Evolutionary conservation across 2,329 filamentous ascomycete genomes (phyloP), one percentile per base, ranked within the genome.

Genomic region (Fusarium sp.): DNA sequence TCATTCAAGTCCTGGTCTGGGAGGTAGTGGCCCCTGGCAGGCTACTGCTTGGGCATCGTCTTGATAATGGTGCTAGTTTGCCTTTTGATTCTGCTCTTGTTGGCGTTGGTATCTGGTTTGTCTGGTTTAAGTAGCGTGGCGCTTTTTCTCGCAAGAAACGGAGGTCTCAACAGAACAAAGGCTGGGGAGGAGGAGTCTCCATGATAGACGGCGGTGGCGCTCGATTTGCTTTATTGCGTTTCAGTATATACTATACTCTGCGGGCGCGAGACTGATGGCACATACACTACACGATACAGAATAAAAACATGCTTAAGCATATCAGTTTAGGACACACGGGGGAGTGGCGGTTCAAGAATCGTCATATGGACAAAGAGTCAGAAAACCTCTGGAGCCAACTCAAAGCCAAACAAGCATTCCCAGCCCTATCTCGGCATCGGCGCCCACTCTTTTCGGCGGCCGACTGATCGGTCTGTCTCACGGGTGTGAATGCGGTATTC

Each of bases 1-100:
- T 74, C 79, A 1, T 78, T 82, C 38, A 78, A 81, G 63, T 79
- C 82, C 42, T 80, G 79, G 73, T 81, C 80, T 60, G 74, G 77
- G 25, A 79, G 77, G 64, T 80, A 79, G 74, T 68, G 63, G 69
- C 38, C 29, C 64, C 69, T 62, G 29, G 61, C 38, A 61, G 63
- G 66, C 22, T 25, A 59, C 6, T 59, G 60, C n/a, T 14, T 65
- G 25, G 9, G 50, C 11, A 25, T 57, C 18, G 20, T 42, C 38
- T n/a, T 22, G 27, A 42, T 31, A 38, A 13, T 42, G 25, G 22
- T 59, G 31, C 35, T 59, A 8, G 45, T 52, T 22, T 56, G 27
- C 54, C 47, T 62, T 58, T 33, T 57, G 42, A 35, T n/a, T 35
- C 47, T 40, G 20, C 11, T 73, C 66, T 57, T 56, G 47, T 54